Evolutionary conservation across 2,329 filamentous ascomycete species (phyloP).

Genomic region (Erysiphe pulchra): DNA sequence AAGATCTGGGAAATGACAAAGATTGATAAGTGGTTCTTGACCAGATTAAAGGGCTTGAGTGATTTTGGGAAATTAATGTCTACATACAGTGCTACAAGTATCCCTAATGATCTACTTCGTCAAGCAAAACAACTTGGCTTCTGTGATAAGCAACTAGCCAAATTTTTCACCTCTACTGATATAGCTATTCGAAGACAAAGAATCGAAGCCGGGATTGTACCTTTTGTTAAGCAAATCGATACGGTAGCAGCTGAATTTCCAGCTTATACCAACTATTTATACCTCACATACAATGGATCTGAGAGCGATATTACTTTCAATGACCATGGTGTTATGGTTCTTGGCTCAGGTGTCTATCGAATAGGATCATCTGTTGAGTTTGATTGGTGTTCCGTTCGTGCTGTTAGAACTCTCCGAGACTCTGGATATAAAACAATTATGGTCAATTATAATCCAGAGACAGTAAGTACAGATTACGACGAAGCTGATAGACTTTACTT

Average conservation of each 20-base stretch:
- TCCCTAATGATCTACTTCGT: slow-evolving; percentile 40
- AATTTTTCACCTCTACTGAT: slow-evolving; percentile 88
- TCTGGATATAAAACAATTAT: slow-evolving; percentile 83
- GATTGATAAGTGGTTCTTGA: slow-evolving; percentile 97
- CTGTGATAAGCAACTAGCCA: slow-evolving; percentile 76
- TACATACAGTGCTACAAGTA: slow-evolving; percentile 35
- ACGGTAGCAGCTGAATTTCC: slow-evolving; percentile 96
- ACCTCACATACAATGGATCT: slow-evolving; percentile 80
- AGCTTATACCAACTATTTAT: slow-evolving; percentile 83
- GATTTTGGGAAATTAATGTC: slow-evolving; percentile 67
- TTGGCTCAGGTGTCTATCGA: slow-evolving; percentile 86
- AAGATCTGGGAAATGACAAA: slow-evolving; percentile 97
- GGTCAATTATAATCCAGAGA: slow-evolving; percentile 87
- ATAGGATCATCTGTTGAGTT: slow-evolving; percentile 97
- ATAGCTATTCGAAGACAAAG: slow-evolving; percentile 63
- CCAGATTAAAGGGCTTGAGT: slow-evolving; percentile 70
- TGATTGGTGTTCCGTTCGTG: slow-evolving; percentile 93
- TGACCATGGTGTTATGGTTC: slow-evolving; percentile 74
- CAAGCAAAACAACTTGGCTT: slow-evolving; percentile 87
- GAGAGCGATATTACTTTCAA: slow-evolving; percentile 66
- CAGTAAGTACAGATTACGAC: slow-evolving; percentile 73
- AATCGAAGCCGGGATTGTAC: slow-evolving; percentile 64
- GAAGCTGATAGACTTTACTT: slow-evolving; percentile 91
- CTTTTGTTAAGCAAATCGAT: slow-evolving; percentile 93
- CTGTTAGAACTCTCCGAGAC: slow-evolving; percentile 70